Base-by-base conservation (phyloP, 305 asterid genomes). In the Petunia hybrid region DNA sequence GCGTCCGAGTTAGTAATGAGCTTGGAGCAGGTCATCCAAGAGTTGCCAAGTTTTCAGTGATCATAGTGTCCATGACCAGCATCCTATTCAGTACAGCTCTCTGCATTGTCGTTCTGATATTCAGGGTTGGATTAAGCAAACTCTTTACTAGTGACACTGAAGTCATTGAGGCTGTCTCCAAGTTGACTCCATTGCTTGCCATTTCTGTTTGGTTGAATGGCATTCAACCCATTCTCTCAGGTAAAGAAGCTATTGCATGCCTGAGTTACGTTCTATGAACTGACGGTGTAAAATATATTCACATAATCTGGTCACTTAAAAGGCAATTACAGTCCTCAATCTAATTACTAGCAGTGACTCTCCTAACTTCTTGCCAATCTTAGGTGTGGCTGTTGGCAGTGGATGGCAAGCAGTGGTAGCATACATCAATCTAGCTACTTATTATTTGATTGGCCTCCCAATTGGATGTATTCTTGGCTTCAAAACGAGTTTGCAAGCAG, bases 371-470 rank as follows among this genome's bases (percentile, higher is more conserved):
- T 45, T 22, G 42, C 42, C 9, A 70, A 10, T 0, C 6, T 12
- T 80, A 83, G 85, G 88, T 60, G 85, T 86, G 80, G 87, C 87
- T 36, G 85, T 82, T 81, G 89, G 87, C 43, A 84, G 89, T 69
- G 89, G 89, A 81, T 75, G 89, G 89, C 87, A 84, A 86, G 85
- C 77, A 22, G 67, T 62, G 36, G 88, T 81, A 0, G 88, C 88
- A 53, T 81, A 78, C 48, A 68, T 78, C 10, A 86, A 86, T 64
- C 16, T 86, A 79, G 82, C 70, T 69, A 79, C 87, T 35, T 83
- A 84, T 55, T 83, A 83, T 51, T 51, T 80, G 42, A 36, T 83
- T 62, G 89, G 87, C 0, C 83, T 83, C 39, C 88, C 88, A 48
- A 13, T 83, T 78, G 88, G 85, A 9, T 81, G 83, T 70, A 53